Conservation (phyloP, 305 asterid species). For the Solanum hybrid region DNA sequence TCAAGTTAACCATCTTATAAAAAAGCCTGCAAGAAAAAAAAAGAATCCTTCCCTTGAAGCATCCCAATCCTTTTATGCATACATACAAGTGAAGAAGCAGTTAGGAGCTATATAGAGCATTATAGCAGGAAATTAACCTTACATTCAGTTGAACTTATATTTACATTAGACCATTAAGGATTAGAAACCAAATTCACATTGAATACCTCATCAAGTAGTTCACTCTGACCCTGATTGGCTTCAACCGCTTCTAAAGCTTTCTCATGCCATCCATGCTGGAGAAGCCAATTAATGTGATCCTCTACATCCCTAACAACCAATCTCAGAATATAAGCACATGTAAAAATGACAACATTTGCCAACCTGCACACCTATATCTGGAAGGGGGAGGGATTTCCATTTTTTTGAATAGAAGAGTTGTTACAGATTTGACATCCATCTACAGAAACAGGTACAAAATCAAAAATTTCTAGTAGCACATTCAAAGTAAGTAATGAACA, state of each 20-base stretch:
- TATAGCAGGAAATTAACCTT: not conserved
- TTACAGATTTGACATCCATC: not conserved
- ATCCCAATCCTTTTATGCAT: not conserved
- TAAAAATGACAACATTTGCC: not conserved
- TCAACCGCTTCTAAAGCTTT: conserved; percentile 97
- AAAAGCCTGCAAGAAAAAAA: not conserved
- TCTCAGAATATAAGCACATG: conserved; percentile 7
- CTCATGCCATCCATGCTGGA: conserved; percentile 89
- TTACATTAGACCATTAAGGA: not conserved
- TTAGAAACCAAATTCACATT: conserved; percentile 1
- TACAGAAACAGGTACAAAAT: not conserved
- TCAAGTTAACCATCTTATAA: not conserved
- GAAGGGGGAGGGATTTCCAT: not conserved
- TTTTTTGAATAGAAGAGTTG: not conserved
- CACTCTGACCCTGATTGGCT: conserved; percentile 93
- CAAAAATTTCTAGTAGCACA: not conserved
- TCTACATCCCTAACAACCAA: conserved; percentile 80
- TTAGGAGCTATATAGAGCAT: not conserved
- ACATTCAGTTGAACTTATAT: not conserved
- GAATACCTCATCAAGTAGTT: conserved; percentile 85
- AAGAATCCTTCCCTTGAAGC: not conserved
- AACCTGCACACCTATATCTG: not conserved
- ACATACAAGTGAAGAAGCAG: not conserved
- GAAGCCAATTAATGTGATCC: conserved; percentile 98
- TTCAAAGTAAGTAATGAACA: not conserved